Base-by-base conservation (phyloP, 2,329 filamentous ascomycete species). In the Didymella segeticola region DNA sequence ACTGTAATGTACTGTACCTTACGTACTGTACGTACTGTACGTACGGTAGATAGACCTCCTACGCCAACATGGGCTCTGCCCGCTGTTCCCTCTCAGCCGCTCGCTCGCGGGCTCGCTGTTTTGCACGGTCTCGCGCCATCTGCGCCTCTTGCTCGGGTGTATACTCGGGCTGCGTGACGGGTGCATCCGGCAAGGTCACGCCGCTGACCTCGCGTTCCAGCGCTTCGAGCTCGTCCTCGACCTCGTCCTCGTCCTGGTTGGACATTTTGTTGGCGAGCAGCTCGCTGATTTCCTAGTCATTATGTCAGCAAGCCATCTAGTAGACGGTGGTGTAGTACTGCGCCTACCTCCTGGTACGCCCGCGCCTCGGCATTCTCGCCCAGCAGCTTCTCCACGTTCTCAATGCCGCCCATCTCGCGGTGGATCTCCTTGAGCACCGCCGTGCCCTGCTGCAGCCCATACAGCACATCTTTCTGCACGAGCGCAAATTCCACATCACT, bases 381-480 rank as follows among this genome's bases (percentile, higher is more conserved):
- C 87, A 98, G 90, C 66, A 99, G 81, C 82, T 95, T 93, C 83
- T 98, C 95, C 43, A 98, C 92, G 60, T 89, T 87, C 66, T 96
- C 93, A 58, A 99, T 80, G 2, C 95, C 93, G 53, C 93, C 93
- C 90, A 99, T 98, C 80, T 99, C 93, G 67, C 85, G 86, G 73
- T 98, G 89, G 53, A 99, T 98, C 74, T 95, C 89, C 72, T 90
- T 87, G 56, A 99, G 81, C 29, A 98, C 95, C 58, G 84, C 85
- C 0, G 93, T 97, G 33, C 93, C 93, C 79, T 97, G 92, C 76
- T 96, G 89, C 67, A 99, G 76, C 0, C 95, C 95, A 75, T 90
- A 97, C 4, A 99, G 74, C 30, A 99, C 89, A 79, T 98, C 95
- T 78, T 97, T 98, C 75, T 98, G 93, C 63, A 99, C 95, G 22